Percentiles rank a stretch among this genome's conserved stretches.
Conservation (phyloP, 2,329 filamentous ascomycete genomes). For the Sarocladium strictum region DNA sequence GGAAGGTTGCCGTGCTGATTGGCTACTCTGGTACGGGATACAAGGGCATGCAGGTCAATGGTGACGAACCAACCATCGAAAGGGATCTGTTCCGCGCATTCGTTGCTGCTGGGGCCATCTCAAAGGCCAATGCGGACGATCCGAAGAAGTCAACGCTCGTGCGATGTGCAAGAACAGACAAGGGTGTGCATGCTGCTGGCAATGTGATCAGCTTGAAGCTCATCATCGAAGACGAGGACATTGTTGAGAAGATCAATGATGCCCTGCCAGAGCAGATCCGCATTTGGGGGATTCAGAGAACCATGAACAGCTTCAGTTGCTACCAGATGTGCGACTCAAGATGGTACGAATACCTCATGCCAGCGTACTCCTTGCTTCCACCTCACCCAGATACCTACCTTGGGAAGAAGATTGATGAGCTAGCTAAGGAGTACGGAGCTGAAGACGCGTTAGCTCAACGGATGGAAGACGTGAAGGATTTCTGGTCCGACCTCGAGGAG, state of each 20-base stretch:
- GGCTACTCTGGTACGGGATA: conserved; percentile 96
- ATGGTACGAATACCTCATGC: conserved; percentile 96
- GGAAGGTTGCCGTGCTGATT: conserved; percentile 92
- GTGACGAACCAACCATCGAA: conserved; percentile 85
- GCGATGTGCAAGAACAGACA: conserved; percentile 91
- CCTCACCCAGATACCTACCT: conserved; percentile 85
- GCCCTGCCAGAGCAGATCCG: conserved; percentile 82
- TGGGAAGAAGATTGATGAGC: conserved; percentile 74
- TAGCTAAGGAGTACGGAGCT: conserved; percentile 67
- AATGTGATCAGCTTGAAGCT: conserved; percentile 94
- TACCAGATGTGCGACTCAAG: conserved; percentile 93
- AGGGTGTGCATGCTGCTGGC: conserved; percentile 92
- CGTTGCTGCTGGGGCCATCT: conserved; percentile 85
- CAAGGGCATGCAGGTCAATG: conserved; percentile 90
- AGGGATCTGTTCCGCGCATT: conserved; percentile 91
- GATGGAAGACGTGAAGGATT: conserved; percentile 72
- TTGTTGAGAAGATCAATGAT: conserved; percentile 87
- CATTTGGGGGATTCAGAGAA: conserved; percentile 88
- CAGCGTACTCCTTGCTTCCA: conserved; percentile 85
- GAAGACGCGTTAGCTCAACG: conserved; percentile 61
- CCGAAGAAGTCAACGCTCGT: conserved; percentile 94
- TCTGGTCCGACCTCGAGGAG: conserved; percentile 80
- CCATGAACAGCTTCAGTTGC: conserved; percentile 86
- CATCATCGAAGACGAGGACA: conserved; percentile 84
- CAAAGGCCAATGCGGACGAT: conserved; percentile 93